Conservation (phyloP, 441 rosid genomes). For the Arabidopsis hybrid region DNA sequence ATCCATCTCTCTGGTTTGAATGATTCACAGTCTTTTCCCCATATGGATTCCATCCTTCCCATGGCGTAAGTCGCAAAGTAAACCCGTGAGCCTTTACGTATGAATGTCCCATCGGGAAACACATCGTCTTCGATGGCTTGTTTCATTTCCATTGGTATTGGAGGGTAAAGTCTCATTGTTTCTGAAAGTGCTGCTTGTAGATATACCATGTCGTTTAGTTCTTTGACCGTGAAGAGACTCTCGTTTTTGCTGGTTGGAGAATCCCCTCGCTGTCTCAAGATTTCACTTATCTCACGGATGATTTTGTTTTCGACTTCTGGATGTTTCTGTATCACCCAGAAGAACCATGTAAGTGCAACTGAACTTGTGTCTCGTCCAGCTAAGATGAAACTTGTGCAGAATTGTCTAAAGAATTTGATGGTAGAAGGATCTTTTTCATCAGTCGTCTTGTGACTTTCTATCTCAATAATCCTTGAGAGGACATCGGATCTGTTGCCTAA, state of each 20-base stretch:
- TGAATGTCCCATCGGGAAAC: slow-evolving; percentile 60
- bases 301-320: slow-evolving; percentile 63
- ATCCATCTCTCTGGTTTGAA: slow-evolving; percentile 87
- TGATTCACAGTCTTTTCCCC: slow-evolving; percentile 76
- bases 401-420: slow-evolving; percentile 58
- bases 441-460: slow-evolving; percentile 43
- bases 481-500: slow-evolving; percentile 58
- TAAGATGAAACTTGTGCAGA: slow-evolving; percentile 70
- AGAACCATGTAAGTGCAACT: slow-evolving; percentile 76
- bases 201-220: slow-evolving; percentile 67
- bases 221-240: slow-evolving; percentile 54
- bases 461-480: slow-evolving; percentile 62
- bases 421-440: slow-evolving; percentile 45
- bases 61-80: slow-evolving; percentile 60
- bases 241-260: background rate
- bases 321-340: slow-evolving; percentile 62
- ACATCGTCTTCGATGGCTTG: slow-evolving; percentile 62
- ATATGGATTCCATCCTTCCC: slow-evolving; percentile 69
- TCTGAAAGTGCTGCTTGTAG: slow-evolving; percentile 81
- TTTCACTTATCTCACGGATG: slow-evolving; percentile 50
- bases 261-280: slow-evolving; percentile 33
- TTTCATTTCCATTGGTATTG: slow-evolving; percentile 80
- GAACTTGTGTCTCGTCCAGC: slow-evolving; percentile 90
- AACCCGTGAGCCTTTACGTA: slow-evolving; percentile 60
- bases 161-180: slow-evolving; percentile 71